Conservation (phyloP, 2,329 filamentous ascomycete species). For the Nemania diffusa region DNA sequence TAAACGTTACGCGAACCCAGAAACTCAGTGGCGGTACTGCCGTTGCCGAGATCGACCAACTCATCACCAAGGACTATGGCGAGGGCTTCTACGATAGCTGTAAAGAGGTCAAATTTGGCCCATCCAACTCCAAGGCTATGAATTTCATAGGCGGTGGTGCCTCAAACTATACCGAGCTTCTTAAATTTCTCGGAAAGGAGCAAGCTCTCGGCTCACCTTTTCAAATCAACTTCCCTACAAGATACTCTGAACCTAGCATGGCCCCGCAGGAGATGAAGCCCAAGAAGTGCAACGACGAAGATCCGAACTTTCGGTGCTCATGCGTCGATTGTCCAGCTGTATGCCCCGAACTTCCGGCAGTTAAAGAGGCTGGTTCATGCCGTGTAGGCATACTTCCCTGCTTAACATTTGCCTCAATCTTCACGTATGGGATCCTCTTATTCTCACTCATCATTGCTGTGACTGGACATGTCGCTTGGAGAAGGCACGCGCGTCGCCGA, state of each 20-base stretch:
- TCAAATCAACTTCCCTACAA: conserved; percentile 89
- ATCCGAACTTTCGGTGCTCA: conserved; percentile 86
- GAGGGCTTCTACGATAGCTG: conserved; percentile 94
- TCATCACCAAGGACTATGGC: conserved; percentile 86
- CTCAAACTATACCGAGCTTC: conserved; percentile 84
- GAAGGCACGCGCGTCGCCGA: conserved; percentile 76
- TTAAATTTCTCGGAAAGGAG: conserved; percentile 94
- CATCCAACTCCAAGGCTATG: conserved; percentile 93
- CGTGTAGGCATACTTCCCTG: conserved; percentile 90
- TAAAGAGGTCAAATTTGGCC: conserved; percentile 98
- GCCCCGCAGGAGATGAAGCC: conserved; percentile 74
- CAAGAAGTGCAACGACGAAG: conserved; percentile 89
- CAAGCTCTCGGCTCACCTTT: conserved; percentile 93
- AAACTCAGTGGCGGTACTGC: conserved; percentile 65
- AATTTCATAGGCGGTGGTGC: conserved; percentile 95
- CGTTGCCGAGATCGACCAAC: conserved; percentile 91
- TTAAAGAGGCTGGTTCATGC: conserved; percentile 77
- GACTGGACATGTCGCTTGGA: conserved; percentile 79
- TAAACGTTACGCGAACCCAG: conserved; percentile 86
- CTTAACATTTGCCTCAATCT: conserved; percentile 89
- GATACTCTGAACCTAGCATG: conserved; percentile 76
- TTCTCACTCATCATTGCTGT: conserved; percentile 73
- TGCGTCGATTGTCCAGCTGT: conserved; percentile 92
- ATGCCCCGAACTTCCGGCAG: conserved; percentile 82
- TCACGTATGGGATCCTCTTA: conserved; percentile 83